phyloP scores from a whole-genome alignment of 768 basidiomycete genomes.

The Neoboletus subvelutipes region DNA sequence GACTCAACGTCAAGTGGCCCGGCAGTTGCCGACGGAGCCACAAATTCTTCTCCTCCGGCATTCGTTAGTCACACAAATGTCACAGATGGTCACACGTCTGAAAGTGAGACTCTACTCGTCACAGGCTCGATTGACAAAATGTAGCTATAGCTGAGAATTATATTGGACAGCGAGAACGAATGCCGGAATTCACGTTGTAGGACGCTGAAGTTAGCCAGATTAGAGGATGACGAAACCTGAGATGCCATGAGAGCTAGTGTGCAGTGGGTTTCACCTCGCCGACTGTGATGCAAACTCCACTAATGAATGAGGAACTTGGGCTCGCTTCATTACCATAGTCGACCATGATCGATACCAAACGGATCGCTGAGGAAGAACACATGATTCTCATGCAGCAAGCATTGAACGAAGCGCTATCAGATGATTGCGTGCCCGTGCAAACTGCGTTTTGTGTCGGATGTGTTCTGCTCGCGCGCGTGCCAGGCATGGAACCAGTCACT shows the following conservation, averaged over 20 bases:
- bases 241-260: too few relatives aligned
- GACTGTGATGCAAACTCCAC: too few relatives aligned
- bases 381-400: constrained; percentile 58
- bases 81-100: neutral
- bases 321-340: neutral
- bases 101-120: too few relatives aligned
- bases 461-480: constrained; percentile 55
- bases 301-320: neutral
- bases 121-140: too few relatives aligned
- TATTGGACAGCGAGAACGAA: too few relatives aligned
- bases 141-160: too few relatives aligned
- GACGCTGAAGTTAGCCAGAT: too few relatives aligned
- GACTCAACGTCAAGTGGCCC: constrained; percentile 5
- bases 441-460: constrained; percentile 94
- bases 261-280: too few relatives aligned
- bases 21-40: constrained; percentile 30
- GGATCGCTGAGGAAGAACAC: constrained; percentile 28
- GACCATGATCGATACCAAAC: constrained; percentile 3
- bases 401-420: constrained; percentile 56
- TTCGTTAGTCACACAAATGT: neutral
- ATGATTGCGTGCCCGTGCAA: constrained; percentile 62
- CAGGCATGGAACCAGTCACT: constrained; percentile 45
- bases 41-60: constrained; percentile 10
- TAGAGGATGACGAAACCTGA: too few relatives aligned
- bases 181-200: too few relatives aligned